Percentiles rank a stretch among this genome's conserved stretches.
Evolutionary conservation across 2,329 filamentous ascomycete genomes (phyloP).

Genomic region (Aspergillaceae sp.): DNA sequence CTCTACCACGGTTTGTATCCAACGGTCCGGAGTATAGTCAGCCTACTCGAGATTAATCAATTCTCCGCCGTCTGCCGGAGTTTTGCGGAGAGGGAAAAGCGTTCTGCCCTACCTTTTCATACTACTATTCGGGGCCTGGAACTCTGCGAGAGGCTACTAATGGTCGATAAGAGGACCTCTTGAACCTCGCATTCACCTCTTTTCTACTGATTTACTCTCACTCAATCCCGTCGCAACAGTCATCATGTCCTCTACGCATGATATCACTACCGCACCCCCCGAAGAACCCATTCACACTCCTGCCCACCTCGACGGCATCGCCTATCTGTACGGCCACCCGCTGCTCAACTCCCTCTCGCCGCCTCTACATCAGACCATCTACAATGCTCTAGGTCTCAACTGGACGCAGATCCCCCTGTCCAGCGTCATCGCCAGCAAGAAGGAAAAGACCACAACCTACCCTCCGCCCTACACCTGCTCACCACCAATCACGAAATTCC

Average conservation of each 20-base stretch:
- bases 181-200: background rate
- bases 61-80: background rate
- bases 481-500: constrained; percentile 27
- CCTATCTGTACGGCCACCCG: constrained; percentile 49
- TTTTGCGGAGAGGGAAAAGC: background rate
- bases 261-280: constrained; percentile 4
- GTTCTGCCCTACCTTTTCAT: background rate
- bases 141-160: no score
- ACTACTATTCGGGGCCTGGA: no score
- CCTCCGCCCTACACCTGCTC: constrained; percentile 28
- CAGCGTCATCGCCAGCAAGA: constrained; percentile 20
- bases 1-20: no score
- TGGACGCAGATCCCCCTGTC: constrained; percentile 45
- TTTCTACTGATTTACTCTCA: background rate
- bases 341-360: constrained; percentile 51
- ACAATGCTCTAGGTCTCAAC: constrained; percentile 41
- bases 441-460: constrained; percentile 12
- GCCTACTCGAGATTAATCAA: background rate
- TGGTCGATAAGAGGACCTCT: background rate
- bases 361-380: constrained; percentile 47
- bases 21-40: no score
- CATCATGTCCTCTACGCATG: background rate
- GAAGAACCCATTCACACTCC: constrained; percentile 27
- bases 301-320: constrained; percentile 39
- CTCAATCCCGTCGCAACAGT: background rate